Evolutionary conservation across 306 rosid genomes (phyloP), one percentile per base, ranked within the genome.

Genomic region (Boehmeria nivea): DNA sequence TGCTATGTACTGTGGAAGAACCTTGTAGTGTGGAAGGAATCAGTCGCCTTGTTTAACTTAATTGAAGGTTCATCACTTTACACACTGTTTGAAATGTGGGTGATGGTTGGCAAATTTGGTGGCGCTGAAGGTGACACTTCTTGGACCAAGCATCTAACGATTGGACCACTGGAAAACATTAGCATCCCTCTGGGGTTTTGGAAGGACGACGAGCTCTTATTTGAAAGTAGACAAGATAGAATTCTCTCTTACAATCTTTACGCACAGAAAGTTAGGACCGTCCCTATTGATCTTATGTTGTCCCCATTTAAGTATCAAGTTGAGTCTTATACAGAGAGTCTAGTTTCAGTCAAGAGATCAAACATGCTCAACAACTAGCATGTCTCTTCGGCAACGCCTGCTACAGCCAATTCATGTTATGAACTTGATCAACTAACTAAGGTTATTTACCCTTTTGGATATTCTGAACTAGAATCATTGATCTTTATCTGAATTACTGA

Each of bases 161-260:
- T 40, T 6, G 33, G 25, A 18, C 38, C 62, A 3, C 37, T 37
- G 17, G 50, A 7, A 14, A 16, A 37, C 16, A 13, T 40, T 7
- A 33, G 16, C 14, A 20, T 14, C 13, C 63, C 63, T 5, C 3
- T 43, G 49, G 39, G 19, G 42, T 56, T 56, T 56, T 56, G 64
- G 64, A 59, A 43, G 42, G 24, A 21, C 3, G 43, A 59, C 7
- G 64, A 43, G 54, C 54, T 59, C 17, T 33, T 59, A 6, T 4
- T 44, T 51, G 43, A 52, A 16, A 15, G 12, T 52, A 17, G 40
- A 27, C 37, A 52, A 3, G 14, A 20, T 8, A 3, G 5, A 3
- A 7, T 51, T 51, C 4, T 14, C 8, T 51, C 57, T 16, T 51
- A 15, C 57, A 27, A 27, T 34, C 57, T 51, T 6, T 8, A 27